phyloP scores from a whole-genome alignment of 139 green algal species.

The Tetradesmus lagerheimii region DNA sequence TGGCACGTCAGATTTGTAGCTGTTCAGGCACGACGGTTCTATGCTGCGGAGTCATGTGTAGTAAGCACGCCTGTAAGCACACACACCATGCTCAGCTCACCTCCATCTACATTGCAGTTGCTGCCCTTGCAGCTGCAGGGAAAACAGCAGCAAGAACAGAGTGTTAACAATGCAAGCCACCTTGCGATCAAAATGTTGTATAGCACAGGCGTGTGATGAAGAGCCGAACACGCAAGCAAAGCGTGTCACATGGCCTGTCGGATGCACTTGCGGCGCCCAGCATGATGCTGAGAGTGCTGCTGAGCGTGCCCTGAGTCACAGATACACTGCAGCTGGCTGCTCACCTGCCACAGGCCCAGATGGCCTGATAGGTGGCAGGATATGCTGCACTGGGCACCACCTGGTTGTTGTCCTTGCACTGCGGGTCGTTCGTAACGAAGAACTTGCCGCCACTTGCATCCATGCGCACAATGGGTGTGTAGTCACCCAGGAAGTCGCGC shows the following conservation, averaged over 20 bases:
- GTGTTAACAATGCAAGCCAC: too few species aligned
- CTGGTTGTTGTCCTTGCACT: conserved; percentile 7
- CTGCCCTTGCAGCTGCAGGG: not conserved
- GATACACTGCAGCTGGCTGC: not conserved
- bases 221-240: not conserved
- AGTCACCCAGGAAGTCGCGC: not conserved
- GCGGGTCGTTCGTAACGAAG: not conserved
- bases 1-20: too few species aligned
- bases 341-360: not conserved
- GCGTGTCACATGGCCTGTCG: not conserved
- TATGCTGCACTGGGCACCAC: not conserved
- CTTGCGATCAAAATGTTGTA: too few species aligned
- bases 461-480: conserved; percentile 18
- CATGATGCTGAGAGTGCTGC: not conserved
- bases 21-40: too few species aligned
- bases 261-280: not conserved
- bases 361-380: not conserved
- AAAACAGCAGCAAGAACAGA: not conserved
- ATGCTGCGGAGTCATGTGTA: too few species aligned
- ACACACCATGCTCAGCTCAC: not conserved
- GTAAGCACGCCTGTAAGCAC: not conserved
- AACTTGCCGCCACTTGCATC: not conserved
- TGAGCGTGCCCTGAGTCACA: not conserved
- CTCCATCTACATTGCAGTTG: not conserved
- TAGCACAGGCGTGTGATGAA: not conserved